Evolutionary conservation across 108 stramenopile species (phyloP).

Genomic region (Poteriospumella lacustris): DNA sequence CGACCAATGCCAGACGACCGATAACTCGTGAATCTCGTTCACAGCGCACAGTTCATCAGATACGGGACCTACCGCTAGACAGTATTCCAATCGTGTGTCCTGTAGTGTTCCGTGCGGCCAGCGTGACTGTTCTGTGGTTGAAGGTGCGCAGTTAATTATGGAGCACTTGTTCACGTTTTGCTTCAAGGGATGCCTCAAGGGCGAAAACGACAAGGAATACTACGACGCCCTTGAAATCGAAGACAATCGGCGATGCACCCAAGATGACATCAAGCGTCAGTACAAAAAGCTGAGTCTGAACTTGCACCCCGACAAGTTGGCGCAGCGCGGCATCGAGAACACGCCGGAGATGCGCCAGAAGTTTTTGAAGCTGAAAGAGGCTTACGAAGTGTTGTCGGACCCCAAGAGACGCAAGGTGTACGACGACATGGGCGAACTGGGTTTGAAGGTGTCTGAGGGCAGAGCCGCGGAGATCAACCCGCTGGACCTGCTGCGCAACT

Average conservation of each 20-base stretch:
- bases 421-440: neutral
- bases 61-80: too few relatives aligned
- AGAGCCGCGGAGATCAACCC: slow-evolving; percentile 8
- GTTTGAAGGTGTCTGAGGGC: slow-evolving; percentile 4
- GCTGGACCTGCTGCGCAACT: slow-evolving; percentile 20
- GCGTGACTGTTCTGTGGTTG: too few relatives aligned
- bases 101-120: too few relatives aligned
- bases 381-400: slow-evolving; percentile 18
- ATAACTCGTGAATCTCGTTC: too few relatives aligned
- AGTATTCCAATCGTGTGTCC: too few relatives aligned
- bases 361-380: slow-evolving; percentile 24
- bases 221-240: neutral
- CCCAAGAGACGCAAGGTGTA: neutral
- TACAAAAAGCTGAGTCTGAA: slow-evolving; percentile 9
- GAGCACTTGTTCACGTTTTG: slow-evolving; percentile 16
- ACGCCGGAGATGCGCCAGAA: neutral
- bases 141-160: too few relatives aligned
- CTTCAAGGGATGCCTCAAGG: neutral
- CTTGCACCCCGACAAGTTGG: slow-evolving; percentile 26
- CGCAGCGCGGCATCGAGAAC: neutral
- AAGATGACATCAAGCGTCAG: neutral
- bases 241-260: neutral
- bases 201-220: slow-evolving; percentile 16
- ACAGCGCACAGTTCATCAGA: too few relatives aligned
- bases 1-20: too few relatives aligned